Conservation (phyloP, 1,139 yeast genomes). For the Kodamaea plutei region DNA sequence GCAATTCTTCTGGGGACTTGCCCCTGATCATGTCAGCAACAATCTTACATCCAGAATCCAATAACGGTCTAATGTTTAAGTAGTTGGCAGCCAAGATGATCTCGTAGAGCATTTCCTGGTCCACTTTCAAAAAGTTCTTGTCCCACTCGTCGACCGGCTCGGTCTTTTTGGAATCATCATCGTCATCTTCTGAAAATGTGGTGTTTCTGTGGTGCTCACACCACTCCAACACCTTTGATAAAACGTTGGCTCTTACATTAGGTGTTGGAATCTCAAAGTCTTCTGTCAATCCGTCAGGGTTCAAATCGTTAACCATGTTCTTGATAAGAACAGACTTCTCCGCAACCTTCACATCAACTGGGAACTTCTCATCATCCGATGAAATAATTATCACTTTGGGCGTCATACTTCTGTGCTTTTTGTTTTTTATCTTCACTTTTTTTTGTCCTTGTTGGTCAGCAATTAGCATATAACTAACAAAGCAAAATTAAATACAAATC, state of each 20-base stretch:
- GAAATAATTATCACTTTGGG: slow-evolving; percentile 60
- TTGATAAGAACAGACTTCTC: slow-evolving; percentile 85
- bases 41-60: slow-evolving; percentile 94
- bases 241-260: slow-evolving; percentile 79
- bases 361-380: slow-evolving; percentile 69
- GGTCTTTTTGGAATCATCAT: slow-evolving; percentile 69
- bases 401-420: slow-evolving; percentile 13
- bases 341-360: slow-evolving; percentile 79
- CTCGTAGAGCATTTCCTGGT: slow-evolving; percentile 97
- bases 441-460: no score
- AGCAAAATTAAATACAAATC: no score
- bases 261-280: slow-evolving; percentile 90
- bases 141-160: slow-evolving; percentile 96
- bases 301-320: slow-evolving; percentile 82
- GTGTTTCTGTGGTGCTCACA: slow-evolving; percentile 94
- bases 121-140: slow-evolving; percentile 89
- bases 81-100: slow-evolving; percentile 95
- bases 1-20: slow-evolving; percentile 92
- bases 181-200: slow-evolving; percentile 65
- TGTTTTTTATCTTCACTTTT: slow-evolving; percentile 2
- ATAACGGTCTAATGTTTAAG: slow-evolving; percentile 84
- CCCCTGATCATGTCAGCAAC: slow-evolving; percentile 98
- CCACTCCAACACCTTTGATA: slow-evolving; percentile 93
- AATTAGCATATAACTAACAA: not conserved
- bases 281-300: slow-evolving; percentile 56